phyloP scores from a whole-genome alignment of 345 rosid genomes.

The Ricinus communis region DNA sequence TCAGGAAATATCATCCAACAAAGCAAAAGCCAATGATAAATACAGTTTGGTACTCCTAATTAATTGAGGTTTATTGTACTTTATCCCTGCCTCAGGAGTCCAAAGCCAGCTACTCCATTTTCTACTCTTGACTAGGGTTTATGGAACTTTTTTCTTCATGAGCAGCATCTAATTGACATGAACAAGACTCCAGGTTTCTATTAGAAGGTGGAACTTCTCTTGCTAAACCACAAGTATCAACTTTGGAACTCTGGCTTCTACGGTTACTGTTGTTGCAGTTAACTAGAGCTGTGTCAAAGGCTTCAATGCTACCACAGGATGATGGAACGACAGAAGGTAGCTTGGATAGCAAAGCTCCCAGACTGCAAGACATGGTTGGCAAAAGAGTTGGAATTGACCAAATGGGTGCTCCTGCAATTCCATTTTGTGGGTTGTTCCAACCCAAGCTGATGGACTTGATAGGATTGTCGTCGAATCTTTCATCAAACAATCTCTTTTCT shows the following conservation, averaged over 20 bases:
- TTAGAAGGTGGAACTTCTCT: constrained; percentile 7
- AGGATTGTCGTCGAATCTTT: constrained; percentile 30
- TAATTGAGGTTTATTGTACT: constrained; percentile 24
- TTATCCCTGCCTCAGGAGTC: constrained; percentile 21
- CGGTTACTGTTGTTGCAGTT: constrained; percentile 15
- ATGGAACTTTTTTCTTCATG: constrained; percentile 1
- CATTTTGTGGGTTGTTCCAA: constrained; percentile 56
- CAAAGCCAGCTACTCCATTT: constrained; percentile 20
- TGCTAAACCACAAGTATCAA: background rate
- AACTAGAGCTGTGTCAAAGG: constrained; percentile 24
- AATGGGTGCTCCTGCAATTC: constrained; percentile 32
- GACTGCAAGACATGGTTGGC: constrained; percentile 47
- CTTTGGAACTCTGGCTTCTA: constrained; percentile 15
- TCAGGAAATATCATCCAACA: background rate
- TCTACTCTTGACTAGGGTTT: constrained; percentile 1
- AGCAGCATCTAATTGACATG: constrained; percentile 14
- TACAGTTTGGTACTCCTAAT: constrained; percentile 27
- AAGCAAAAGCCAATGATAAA: constrained; percentile 2
- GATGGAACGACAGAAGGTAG: constrained; percentile 43
- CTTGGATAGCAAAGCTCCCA: constrained; percentile 54
- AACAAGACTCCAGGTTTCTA: constrained; percentile 3
- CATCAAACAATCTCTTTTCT: constrained; percentile 41
- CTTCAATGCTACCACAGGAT: constrained; percentile 29
- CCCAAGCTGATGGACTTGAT: constrained; percentile 54
- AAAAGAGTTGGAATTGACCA: constrained; percentile 50